Base-by-base conservation (phyloP, 169 alveolate genomes). In the Theileria sp. region DNA sequence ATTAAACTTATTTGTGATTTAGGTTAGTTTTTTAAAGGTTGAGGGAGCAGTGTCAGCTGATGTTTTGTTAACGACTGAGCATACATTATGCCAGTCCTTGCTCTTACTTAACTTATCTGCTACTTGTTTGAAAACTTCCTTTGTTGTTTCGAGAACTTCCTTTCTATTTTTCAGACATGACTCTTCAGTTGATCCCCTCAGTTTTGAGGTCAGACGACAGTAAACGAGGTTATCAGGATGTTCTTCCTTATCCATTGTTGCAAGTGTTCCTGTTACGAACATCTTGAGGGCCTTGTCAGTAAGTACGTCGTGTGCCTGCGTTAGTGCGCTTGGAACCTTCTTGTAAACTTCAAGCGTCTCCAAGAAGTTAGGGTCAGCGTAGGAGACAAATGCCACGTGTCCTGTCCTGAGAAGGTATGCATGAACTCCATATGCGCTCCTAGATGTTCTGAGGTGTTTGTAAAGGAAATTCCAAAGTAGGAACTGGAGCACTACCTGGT, bases 381-480 rank as follows among this genome's bases (percentile, higher is more conserved):
- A 85, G 34, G 87, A 78, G 79, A 79, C 79, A 60, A 85, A 36
- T 56, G 75, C 75, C 51, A 85, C 50, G 66, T 85, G 82, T n/a
- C 91, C 91, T 21, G 86, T 75, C 62, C 64, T 10, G 26, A 83
- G 61, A 26, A 85, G n/a, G 54, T 74, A 70, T 15, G 88, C 89
- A 81, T 67, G 83, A 15, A 87, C 95, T 44, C 93, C 93, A 67
- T 91, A 91, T 0, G 95, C 93, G 0, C 93, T 93, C 38, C 82
- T 69, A 0, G 90, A 60, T 26, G 79, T 84, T 77, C 95, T 82
- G 32, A 91, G 86, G 25, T 81, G 87, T 44, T 79, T 85, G 93
- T 92, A 91, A 68, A 91, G 70, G 76, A 80, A 91, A 7, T 91
- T 36, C 44, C 88, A 70, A 50, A 73, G 56, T 32, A 91, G 44